Base-by-base conservation (phyloP, 2,329 filamentous ascomycete species). In the Fusarium guadeloupense region DNA sequence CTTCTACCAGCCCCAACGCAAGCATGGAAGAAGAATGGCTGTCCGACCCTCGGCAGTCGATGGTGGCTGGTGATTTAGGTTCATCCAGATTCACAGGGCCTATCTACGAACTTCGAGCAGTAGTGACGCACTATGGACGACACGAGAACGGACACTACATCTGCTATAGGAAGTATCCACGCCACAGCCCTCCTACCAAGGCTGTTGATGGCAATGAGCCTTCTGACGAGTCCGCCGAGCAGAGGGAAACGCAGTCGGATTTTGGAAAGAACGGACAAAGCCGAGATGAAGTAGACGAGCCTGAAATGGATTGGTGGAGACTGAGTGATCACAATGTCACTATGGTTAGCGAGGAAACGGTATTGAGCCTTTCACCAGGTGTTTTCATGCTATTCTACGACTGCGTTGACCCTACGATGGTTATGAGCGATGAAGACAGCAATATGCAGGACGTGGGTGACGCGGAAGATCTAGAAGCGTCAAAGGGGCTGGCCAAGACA, bases 351-450 rank as follows among this genome's bases (percentile, higher is more conserved):
- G 91, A 97, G 72, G 83, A 88, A 10, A 83, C 84, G 23, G 91
- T 96, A 1, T 78, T 95, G 44, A 83, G 81, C 3, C 89, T 96
- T 66, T 88, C 88, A 0, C 72, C 75, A 0, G 92, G 92, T 2
- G 94, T 93, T 1, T 98, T 98, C 72, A 98, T 99, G 94, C 83
- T 98, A 1, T 98, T 98, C 74, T 99, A 98, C 74, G 94, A 99
- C 72, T 86, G 85, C 40, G 78, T 90, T 20, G 86, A 89, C 53
- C 75, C 81, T 1, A 77, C 73, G 31, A 78, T 80, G 23, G 72
- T 89, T 17, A 72, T 81, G 9, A 69, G 74, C 20, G 67, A 73
- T 20, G 72, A 75, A 23, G 62, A 65, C 14, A 59, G 47, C 19
- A 58, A 55, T 14, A 66, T 66, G 56, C 54, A 67, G 37, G 64